phyloP scores from a whole-genome alignment of 1,284 basidiomycete genomes.

The Microstroma glucosiphilum region DNA sequence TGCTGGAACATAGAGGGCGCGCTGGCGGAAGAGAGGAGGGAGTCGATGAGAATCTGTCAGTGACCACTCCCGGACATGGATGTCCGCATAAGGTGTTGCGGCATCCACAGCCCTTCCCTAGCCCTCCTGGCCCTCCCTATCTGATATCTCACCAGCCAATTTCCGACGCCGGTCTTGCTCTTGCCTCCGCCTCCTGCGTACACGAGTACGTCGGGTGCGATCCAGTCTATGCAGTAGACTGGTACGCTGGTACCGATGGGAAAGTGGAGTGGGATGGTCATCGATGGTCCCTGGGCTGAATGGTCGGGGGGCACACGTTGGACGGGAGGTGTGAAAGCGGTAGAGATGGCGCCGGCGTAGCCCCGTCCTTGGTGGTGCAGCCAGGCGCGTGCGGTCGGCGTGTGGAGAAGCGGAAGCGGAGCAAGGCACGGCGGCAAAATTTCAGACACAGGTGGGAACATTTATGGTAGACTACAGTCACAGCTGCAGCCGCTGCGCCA shows the following conservation, averaged over 20 bases:
- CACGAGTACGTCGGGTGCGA: slow-evolving; percentile 31
- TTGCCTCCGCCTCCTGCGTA: slow-evolving; percentile 47
- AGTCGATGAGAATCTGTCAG: not conserved
- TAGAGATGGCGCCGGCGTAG: too few species aligned
- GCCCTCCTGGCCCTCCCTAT: not conserved
- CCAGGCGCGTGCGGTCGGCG: too few species aligned
- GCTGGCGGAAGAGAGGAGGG: not conserved
- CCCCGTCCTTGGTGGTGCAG: too few species aligned
- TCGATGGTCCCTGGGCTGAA: not conserved
- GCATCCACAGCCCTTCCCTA: too few species aligned
- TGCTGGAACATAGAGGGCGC: not conserved
- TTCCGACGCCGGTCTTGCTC: slow-evolving; percentile 41
- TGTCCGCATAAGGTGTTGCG: too few species aligned
- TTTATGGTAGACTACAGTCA: too few species aligned
- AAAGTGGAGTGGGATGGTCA: slow-evolving; percentile 22
- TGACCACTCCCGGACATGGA: not conserved
- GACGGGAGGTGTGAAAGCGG: too few species aligned
- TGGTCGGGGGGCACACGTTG: too few species aligned
- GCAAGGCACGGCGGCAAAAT: too few species aligned
- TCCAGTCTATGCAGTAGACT: slow-evolving; percentile 43
- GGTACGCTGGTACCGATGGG: slow-evolving; percentile 32
- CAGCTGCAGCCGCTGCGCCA: too few species aligned
- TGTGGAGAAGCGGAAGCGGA: too few species aligned
- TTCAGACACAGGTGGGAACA: too few species aligned
- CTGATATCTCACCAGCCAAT: slow-evolving; percentile 31